Conservation (phyloP, 768 basidiomycete genomes). For the Psilocybe subaeruginosa region DNA sequence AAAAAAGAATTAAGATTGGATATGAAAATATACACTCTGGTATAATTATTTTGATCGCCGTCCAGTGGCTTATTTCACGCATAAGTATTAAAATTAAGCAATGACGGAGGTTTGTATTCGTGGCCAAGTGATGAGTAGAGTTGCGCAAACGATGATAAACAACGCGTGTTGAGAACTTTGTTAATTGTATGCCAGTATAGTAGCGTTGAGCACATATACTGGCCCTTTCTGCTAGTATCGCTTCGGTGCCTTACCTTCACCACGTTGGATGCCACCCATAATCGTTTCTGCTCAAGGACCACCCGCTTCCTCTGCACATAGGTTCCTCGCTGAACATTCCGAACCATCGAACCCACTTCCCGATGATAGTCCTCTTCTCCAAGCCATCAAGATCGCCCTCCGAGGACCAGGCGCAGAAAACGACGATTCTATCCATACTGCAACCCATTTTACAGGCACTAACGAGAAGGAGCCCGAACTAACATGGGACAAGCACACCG, state of each 20-base stretch:
- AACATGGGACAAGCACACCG: conserved; percentile 67
- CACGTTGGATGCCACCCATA: conserved; percentile 31
- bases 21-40: neutral
- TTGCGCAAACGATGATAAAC: conserved; percentile 11
- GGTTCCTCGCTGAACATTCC: conserved; percentile 38
- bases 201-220: neutral
- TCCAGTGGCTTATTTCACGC: neutral
- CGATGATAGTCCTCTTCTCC: conserved; percentile 47
- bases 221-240: neutral
- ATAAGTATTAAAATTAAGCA: neutral
- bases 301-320: conserved; percentile 44
- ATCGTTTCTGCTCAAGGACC: conserved; percentile 44
- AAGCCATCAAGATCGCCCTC: conserved; percentile 61
- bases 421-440: conserved; percentile 43
- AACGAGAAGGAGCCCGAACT: conserved; percentile 61
- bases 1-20: conserved; percentile 5
- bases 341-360: conserved; percentile 19
- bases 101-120: neutral
- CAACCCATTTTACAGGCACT: conserved; percentile 39
- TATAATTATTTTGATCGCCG: neutral
- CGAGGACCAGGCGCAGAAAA: conserved; percentile 53
- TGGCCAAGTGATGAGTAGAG: neutral
- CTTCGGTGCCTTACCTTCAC: neutral
- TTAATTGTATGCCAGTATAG: neutral
- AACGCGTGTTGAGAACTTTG: conserved; percentile 7